phyloP scores from a whole-genome alignment of 331 rosid species.

The Pyracantha coccinea region DNA sequence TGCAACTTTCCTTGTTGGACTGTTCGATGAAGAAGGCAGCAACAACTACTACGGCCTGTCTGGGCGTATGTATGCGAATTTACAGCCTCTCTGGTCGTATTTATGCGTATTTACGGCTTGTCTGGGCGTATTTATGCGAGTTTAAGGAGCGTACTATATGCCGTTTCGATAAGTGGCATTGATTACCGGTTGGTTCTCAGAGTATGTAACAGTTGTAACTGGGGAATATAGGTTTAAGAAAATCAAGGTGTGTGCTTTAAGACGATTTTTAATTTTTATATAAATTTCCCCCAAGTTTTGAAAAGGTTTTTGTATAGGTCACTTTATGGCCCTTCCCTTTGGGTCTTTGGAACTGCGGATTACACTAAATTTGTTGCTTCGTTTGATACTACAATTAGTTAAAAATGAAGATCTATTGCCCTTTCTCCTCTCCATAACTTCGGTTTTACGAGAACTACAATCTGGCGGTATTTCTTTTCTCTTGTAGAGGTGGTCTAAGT shows the following conservation, averaged over 20 bases:
- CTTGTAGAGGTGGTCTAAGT: too few relatives aligned
- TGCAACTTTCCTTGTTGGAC: constrained; percentile 29
- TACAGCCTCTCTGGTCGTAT: background rate
- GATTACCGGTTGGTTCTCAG: constrained; percentile 30
- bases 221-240: constrained; percentile 24
- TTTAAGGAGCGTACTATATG: constrained; percentile 23
- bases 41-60: background rate
- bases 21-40: constrained; percentile 6
- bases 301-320: constrained; percentile 45
- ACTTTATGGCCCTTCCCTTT: constrained; percentile 3
- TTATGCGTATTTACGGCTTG: background rate
- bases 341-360: constrained; percentile 3
- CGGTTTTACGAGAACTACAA: too few relatives aligned
- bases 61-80: constrained; percentile 5
- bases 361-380: constrained; percentile 3
- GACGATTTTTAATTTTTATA: constrained; percentile 9
- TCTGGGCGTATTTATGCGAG: constrained; percentile 7
- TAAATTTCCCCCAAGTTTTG: constrained; percentile 23
- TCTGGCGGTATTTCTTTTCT: too few relatives aligned
- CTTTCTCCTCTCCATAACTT: background rate
- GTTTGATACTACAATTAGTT: background rate
- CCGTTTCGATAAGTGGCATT: constrained; percentile 21
- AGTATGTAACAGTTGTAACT: constrained; percentile 28
- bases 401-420: background rate
- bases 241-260: constrained; percentile 3